phyloP scores from a whole-genome alignment of 768 basidiomycete genomes.

The Termitomyces eurrhizus region DNA sequence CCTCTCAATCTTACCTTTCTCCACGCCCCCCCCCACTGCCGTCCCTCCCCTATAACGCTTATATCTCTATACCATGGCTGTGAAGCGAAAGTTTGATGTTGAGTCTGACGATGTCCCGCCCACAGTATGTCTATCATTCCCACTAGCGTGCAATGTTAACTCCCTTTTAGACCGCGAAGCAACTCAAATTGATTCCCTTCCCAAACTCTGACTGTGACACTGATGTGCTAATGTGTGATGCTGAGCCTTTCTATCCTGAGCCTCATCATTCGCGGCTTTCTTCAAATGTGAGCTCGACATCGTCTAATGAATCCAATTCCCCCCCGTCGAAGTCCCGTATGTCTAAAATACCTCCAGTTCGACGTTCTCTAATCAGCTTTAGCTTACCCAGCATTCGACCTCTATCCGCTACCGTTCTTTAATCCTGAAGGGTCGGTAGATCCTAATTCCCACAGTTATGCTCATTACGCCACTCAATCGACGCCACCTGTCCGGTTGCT shows the following conservation, averaged over 20 bases:
- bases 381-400: slow-evolving; percentile 61
- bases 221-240: slow-evolving; percentile 72
- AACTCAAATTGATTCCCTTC: slow-evolving; percentile 72
- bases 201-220: slow-evolving; percentile 59
- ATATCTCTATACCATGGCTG: slow-evolving; percentile 42
- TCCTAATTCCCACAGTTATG: slow-evolving; percentile 40
- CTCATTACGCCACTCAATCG: slow-evolving; percentile 38
- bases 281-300: slow-evolving; percentile 62
- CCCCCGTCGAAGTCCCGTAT: slow-evolving; percentile 44
- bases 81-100: slow-evolving; percentile 73
- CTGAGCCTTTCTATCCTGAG: slow-evolving; percentile 50
- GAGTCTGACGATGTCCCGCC: slow-evolving; percentile 52
- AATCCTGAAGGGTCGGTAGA: slow-evolving; percentile 44
- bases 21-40: slow-evolving; percentile 11
- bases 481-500: slow-evolving; percentile 57
- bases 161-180: slow-evolving; percentile 50
- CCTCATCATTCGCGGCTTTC: slow-evolving; percentile 59
- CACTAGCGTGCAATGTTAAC: slow-evolving; percentile 19
- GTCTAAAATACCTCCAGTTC: slow-evolving; percentile 19
- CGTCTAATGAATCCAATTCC: slow-evolving; percentile 46
- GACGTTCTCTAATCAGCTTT: slow-evolving; percentile 6
- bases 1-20: slow-evolving; percentile 16
- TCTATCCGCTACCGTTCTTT: slow-evolving; percentile 54
- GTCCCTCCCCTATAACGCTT: slow-evolving; percentile 10
- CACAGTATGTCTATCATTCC: slow-evolving; percentile 33